Evolutionary conservation across 768 basidiomycete genomes (phyloP).

Genomic region (Leccinum pellstonianum): DNA sequence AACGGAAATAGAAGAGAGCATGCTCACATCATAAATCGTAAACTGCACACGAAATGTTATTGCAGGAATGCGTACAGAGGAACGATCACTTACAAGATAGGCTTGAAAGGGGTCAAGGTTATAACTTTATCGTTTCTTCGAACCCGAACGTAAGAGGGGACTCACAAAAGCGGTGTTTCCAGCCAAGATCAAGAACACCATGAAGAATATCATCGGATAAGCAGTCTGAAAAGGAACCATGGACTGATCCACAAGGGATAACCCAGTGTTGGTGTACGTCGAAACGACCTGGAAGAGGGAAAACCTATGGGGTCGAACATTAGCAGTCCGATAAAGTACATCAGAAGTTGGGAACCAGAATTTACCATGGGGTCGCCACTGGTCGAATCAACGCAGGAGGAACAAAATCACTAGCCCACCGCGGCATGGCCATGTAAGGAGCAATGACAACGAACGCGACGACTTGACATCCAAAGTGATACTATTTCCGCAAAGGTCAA

Average conservation of each 20-base stretch:
- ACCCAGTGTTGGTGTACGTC: conserved; percentile 86
- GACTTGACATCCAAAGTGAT: conserved; percentile 72
- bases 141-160: conserved; percentile 21
- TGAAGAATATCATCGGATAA: conserved; percentile 72
- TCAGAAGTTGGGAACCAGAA: neutral
- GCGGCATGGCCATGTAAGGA: conserved; percentile 66
- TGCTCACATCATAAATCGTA: conserved; percentile 83
- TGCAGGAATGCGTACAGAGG: neutral
- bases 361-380: conserved; percentile 66
- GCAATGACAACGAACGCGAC: conserved; percentile 71
- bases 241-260: conserved; percentile 82
- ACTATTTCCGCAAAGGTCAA: conserved; percentile 45
- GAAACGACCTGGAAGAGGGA: conserved; percentile 83
- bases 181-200: conserved; percentile 78
- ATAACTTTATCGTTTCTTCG: neutral
- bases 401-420: conserved; percentile 61
- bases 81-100: conserved; percentile 68
- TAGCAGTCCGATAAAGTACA: neutral
- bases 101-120: conserved; percentile 42
- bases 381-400: conserved; percentile 56
- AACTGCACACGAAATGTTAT: conserved; percentile 37
- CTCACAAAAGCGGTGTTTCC: conserved; percentile 94
- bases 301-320: conserved; percentile 52
- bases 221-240: conserved; percentile 91
- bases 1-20: neutral